A percentile compares a stretch with the other conserved stretches of the same genome.
phyloP scores from a whole-genome alignment of 805 yeast species.

The Torulaspora microellipsoides region DNA sequence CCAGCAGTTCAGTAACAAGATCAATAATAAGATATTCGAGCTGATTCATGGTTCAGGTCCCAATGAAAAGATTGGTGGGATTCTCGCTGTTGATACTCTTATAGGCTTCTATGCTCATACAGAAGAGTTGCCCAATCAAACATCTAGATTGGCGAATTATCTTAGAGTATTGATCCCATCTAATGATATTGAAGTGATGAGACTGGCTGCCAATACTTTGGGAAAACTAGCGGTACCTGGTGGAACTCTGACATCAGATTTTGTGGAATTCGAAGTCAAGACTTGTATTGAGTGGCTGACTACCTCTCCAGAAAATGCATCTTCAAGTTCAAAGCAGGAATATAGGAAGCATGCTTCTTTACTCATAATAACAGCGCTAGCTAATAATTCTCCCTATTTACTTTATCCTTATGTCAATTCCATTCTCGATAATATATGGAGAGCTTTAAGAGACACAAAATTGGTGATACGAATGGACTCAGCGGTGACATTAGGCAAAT shows the following conservation, averaged over 20 bases:
- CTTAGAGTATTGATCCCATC: conserved; percentile 75
- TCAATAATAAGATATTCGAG: conserved; percentile 83
- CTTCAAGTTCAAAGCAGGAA: conserved; percentile 67
- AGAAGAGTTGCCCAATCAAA: conserved; percentile 81
- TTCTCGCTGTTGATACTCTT: conserved; percentile 82
- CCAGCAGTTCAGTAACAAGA: conserved; percentile 73
- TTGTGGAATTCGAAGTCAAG: conserved; percentile 88
- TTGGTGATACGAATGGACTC: conserved; percentile 74
- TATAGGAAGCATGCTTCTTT: conserved; percentile 88
- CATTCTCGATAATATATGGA: conserved; percentile 80
- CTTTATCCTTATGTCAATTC: conserved; percentile 73
- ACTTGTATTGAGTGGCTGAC: conserved; percentile 88
- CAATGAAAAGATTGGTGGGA: conserved; percentile 78
- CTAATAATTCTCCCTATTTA: conserved; percentile 80
- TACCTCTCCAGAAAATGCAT: conserved; percentile 38
- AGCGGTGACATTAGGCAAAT: conserved; percentile 71
- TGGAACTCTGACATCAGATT: conserved; percentile 82
- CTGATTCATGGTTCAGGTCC: conserved; percentile 71
- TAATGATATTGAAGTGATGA: conserved; percentile 79
- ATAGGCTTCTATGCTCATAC: conserved; percentile 79
- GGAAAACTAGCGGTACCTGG: conserved; percentile 90
- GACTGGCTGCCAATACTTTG: conserved; percentile 76
- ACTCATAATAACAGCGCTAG: conserved; percentile 74
- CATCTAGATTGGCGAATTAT: conserved; percentile 88
- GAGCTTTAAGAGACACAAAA: conserved; percentile 77